Evolutionary conservation across 179 eudicot species (phyloP), one percentile per base, ranked within the genome.

Genomic region (Patellifolia procumbens): DNA sequence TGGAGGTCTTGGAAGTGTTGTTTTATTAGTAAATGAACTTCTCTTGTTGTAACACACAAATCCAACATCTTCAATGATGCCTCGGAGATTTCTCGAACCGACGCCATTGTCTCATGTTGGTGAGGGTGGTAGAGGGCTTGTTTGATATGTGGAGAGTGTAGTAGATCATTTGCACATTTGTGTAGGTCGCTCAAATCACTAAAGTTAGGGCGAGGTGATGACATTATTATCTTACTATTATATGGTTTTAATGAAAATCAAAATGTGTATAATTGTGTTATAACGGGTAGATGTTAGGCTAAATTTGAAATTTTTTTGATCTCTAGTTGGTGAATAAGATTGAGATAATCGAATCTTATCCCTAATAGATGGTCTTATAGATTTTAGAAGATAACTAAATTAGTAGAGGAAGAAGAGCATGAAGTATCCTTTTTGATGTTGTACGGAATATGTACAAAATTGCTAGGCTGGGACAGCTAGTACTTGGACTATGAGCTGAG

Each of bases 101-200:
- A 73, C 15, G 74, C 67, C 60, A 66, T 58, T 59, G 79, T 78
- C 60, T 85, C 84, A 24, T 73, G 84, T 9, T 81, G 79, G 1
- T 48, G 52, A 2, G 76, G 80, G 63, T 83, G 75, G 65, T 56
- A 48, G 8, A 87, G 83, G 60, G 74, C 75, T 65, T 72, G 84
- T 39, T 83, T 76, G 61, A 76, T 83, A 31, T 58, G 70, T 12
- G 85, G 85, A 0, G 88, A 85, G 71, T 77, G 81, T 34, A 87
- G 90, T 22, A 85, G 52, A 63, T 85, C 77, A 75, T 87, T 87
- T 56, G 85, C 88, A 15, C 85, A 85, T 75, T 83, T 85, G 76
- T 87, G 90, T 0, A 85, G 78, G 42, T 85, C 84, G 7, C 79
- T 83, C 26, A 87, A 71, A 32, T 87, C 85, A 66, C 60, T 75